Base-by-base conservation (phyloP, 2,329 filamentous ascomycete species). In the Phoma herbarum region DNA sequence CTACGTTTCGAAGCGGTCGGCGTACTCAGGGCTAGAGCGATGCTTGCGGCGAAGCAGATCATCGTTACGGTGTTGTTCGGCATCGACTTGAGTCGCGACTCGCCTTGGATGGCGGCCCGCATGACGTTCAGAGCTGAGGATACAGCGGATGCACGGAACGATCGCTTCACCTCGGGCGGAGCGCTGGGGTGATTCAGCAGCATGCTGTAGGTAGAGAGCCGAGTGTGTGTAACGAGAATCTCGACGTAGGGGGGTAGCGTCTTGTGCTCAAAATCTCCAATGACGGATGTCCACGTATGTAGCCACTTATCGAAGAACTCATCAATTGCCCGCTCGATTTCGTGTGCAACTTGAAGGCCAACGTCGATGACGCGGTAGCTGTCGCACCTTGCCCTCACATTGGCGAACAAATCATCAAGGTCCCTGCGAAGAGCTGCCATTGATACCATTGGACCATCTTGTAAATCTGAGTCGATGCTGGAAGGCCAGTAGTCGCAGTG, bases 1-100 rank as follows among this genome's bases (percentile, higher is more conserved):
- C 64, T 57, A 5, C 63, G 63, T 23, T 62, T 69, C 8, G 64
- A 59, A 5, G 70, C 62, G 2, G 68, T 55, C 12, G 72, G 68
- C 16, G 70, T 66, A 55, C 73, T 73, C 20, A 75, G 59, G 86
- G 55, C 91, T 76, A 49, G 84, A 83, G 44, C 87, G 78, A 75
- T 66, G 33, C 67, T 74, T 16, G 71, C 75, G 0, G 89, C 89
- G 63, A 91, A 91, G 1, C 88, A 90, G 12, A 92, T 90, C 90
- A 92, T 92, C 63, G 91, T 90, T 54, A 89, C 85, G 0, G 89
- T 91, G 65, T 92, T 92, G 74, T 92, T 92, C 0, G 89, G 89
- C 89, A 92, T 92, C 0, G 89, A 91, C 54, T 87, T 87, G 0
- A 92, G 81, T 60, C 88, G 84, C 0, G 82, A 79, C 69, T 92